Conservation (phyloP, 1,284 basidiomycete genomes). For the Leucoagaricus sp. region DNA sequence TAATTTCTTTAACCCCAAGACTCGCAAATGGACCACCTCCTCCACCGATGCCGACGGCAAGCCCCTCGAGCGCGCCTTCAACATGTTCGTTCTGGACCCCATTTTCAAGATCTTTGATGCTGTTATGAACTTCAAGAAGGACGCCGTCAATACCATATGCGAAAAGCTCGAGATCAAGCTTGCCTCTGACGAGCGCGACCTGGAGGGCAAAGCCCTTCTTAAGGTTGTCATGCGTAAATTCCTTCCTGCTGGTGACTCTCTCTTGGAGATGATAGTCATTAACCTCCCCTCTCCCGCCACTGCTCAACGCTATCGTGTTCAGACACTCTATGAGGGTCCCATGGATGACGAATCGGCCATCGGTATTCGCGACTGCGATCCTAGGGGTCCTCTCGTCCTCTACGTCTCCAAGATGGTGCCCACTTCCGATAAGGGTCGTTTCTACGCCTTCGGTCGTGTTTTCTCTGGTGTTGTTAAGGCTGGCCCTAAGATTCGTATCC, state of each 20-base stretch:
- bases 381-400: slow-evolving; percentile 95
- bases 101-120: slow-evolving; percentile 99
- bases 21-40: slow-evolving; percentile 96
- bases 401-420: slow-evolving; percentile 99
- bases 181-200: slow-evolving; percentile 87
- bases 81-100: slow-evolving; percentile 97
- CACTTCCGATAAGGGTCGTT: slow-evolving; percentile 99
- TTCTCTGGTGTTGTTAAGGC: slow-evolving; percentile 98
- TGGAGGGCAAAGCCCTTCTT: slow-evolving; percentile 96
- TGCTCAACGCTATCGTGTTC: slow-evolving; percentile 98
- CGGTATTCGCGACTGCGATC: slow-evolving; percentile 98
- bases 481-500: slow-evolving; percentile 99
- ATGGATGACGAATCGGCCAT: slow-evolving; percentile 99
- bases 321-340: slow-evolving; percentile 99
- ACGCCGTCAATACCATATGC: slow-evolving; percentile 81
- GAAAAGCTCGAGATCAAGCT: slow-evolving; percentile 98
- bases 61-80: slow-evolving; percentile 90
- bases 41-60: slow-evolving; percentile 82
- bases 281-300: slow-evolving; percentile 97
- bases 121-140: slow-evolving; percentile 99
- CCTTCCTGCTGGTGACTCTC: slow-evolving; percentile 97
- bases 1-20: slow-evolving; percentile 99
- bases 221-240: slow-evolving; percentile 99
- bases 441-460: slow-evolving; percentile 99
- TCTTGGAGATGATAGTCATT: slow-evolving; percentile 99